Evolutionary conservation across 1,139 yeast species (phyloP), one percentile per base, ranked within the genome.

Genomic region (Eremothecium coryli): DNA sequence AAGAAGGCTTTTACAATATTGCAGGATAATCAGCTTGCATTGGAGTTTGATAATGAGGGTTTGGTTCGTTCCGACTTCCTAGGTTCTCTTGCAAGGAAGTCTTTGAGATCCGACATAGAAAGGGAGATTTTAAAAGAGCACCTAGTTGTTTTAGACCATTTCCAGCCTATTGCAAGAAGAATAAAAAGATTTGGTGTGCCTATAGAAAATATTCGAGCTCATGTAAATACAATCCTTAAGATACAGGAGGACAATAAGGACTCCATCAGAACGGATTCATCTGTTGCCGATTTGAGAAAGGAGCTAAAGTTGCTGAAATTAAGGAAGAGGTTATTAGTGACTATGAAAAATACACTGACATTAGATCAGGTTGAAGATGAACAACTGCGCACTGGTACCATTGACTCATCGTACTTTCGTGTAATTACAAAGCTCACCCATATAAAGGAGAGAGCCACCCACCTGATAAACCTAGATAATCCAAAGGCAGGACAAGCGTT

Each of bases 341-440:
- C 73, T 14, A 79, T 84, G 50, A 73, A 76, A 43, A 64, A 67
- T 4, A 71, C 73, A 38, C 85, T 82, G 53, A 73, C 88, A 0
- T 56, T 90, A 29, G 71, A 71, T 30, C 90, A 79, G 42, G 71
- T 74, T 38, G 96, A 90, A 46, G 80, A 76, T 39, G 79, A 68
- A 49, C 58, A 68, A 8, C 56, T 79, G 29, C 53, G 57, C 15
- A 66, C 63, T 38, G 66, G 64, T n/a, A 49, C 52, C 2, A 65
- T 72, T 9, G 71, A 73, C 40, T 62, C 62, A 2, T 81, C 75
- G 27, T 86, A 81, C 52, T 84, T 85, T 46, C 50, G 52, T 5
- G 69, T 75, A 1, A 61, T 88, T 31, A 58, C 62, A 15, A 78
- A 76, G 48, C 79, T 84, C 10, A 77, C 79, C 46, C 51, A 52